Conservation (phyloP, 768 basidiomycete genomes). For the Strobilomyces dryophilus region DNA sequence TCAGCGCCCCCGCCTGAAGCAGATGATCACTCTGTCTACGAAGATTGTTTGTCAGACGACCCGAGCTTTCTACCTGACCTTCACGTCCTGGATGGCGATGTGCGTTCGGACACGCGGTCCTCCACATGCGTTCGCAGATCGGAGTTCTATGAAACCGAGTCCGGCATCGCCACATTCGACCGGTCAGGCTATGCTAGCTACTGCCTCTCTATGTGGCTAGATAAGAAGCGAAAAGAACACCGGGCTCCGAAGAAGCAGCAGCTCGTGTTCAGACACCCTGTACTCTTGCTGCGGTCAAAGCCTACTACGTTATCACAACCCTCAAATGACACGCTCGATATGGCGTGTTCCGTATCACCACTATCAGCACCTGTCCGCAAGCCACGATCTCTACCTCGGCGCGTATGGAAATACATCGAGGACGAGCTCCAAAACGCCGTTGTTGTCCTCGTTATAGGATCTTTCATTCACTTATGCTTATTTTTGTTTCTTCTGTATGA, state of each 20-base stretch:
- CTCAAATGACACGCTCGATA: neutral
- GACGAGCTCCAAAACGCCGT: constrained; percentile 29
- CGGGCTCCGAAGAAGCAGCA: constrained; percentile 15
- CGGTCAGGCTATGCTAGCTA: constrained; percentile 21
- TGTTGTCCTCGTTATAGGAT: constrained; percentile 21
- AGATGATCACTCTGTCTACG: constrained; percentile 25
- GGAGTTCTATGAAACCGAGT: constrained; percentile 29
- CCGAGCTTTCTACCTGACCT: constrained; percentile 17
- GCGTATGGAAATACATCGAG: constrained; percentile 17
- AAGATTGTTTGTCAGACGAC: constrained; percentile 26
- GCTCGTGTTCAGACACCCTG: constrained; percentile 21
- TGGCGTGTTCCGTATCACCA: neutral
- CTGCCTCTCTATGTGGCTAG: constrained; percentile 25
- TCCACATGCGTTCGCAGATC: constrained; percentile 11
- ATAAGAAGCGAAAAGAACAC: constrained; percentile 24
- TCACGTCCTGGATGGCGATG: constrained; percentile 14
- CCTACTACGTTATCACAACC: constrained; percentile 15
- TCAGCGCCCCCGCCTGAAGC: constrained; percentile 1
- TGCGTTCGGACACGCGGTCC: constrained; percentile 4
- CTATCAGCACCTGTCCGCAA: neutral
- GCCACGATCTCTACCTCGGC: constrained; percentile 10
- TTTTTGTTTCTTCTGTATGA: constrained; percentile 27
- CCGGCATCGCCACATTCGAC: constrained; percentile 26
- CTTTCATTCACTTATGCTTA: constrained; percentile 26
- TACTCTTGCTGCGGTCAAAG: constrained; percentile 14